Percentiles rank a stretch among this genome's conserved stretches.
Evolutionary conservation across 257 asterid species (phyloP).

Genomic region (Perilla frutescens): DNA sequence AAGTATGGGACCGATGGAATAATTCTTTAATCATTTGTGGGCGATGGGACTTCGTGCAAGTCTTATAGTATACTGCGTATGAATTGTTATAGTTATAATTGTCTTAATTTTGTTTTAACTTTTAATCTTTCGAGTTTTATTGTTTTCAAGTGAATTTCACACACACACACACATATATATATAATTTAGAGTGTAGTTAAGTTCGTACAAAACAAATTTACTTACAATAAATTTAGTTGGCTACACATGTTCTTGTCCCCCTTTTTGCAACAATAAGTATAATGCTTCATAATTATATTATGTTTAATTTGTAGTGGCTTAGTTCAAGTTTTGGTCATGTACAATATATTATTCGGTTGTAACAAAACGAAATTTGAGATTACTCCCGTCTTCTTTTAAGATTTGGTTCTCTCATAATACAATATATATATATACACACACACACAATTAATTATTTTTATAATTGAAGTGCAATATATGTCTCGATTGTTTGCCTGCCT

Average conservation of each 20-base stretch:
- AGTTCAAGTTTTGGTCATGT: too few relatives aligned
- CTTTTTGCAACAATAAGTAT: constrained; percentile 1
- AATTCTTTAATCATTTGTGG: background rate
- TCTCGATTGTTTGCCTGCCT: constrained; percentile 21
- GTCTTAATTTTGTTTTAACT: too few relatives aligned
- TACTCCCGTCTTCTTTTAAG: too few relatives aligned
- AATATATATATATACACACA: too few relatives aligned
- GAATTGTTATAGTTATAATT: too few relatives aligned
- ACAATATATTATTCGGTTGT: too few relatives aligned
- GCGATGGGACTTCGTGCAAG: background rate
- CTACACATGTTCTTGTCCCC: constrained; percentile 22
- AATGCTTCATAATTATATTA: background rate
- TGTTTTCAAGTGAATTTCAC: background rate
- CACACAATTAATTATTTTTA: too few relatives aligned
- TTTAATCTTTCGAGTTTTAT: too few relatives aligned
- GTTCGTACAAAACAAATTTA: background rate
- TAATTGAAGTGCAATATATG: constrained; percentile 6
- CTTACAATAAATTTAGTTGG: background rate
- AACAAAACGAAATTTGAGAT: too few relatives aligned
- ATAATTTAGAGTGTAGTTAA: background rate
- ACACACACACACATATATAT: background rate
- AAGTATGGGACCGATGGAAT: background rate
- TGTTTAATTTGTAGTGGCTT: background rate
- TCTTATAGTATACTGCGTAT: background rate
- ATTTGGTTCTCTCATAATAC: too few relatives aligned